Base-by-base conservation (phyloP, 2,329 filamentous ascomycete species). In the Orbilia ellipsospora region DNA sequence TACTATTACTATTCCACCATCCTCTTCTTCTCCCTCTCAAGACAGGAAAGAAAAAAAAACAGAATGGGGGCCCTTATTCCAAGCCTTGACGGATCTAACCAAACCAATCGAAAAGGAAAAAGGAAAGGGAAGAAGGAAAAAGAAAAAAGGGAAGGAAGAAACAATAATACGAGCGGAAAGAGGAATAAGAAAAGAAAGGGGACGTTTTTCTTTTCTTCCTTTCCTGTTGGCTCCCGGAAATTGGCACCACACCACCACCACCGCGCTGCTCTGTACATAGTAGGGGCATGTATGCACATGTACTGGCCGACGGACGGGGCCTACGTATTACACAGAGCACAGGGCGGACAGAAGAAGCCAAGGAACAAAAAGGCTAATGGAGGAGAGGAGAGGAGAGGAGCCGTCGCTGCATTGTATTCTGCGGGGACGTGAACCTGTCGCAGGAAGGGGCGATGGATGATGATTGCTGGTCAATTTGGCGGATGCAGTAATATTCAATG, bases 161-260 rank as follows among this genome's bases (percentile, higher is more conserved):
- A 31, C 28, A 31, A 31, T 31, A 31, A n/a, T n/a, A n/a, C 28
- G 28, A 31, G 28, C 28, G 28, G 28, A 31, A 31, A 7, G 28
- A 31, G 28, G 28, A 31, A 31, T 31, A 31, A 31, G 28, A 31
- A 31, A 31, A 31, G 45, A 61, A 45, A 18, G 16, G 44, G 3
- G 15, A 48, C 44, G 3, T 12, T 48, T 12, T 48, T 15, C 13
- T 48, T 18, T 18, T 48, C 10, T 15, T 48, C 44, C 13, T 15
- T 48, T 48, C 44, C 44, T 48, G 15, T 48, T 48, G 44, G 44
- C 18, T 18, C 18, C 15, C 15, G 15, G 20, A 52, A n/a, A 23
- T 7, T 23, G 26, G 18, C 57, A 48, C 57, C 40, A 28, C 57
- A 13, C 45, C 57, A n/a, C n/a, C n/a, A n/a, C n/a, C 57, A 61